Base-by-base conservation (phyloP, 2,329 filamentous ascomycete species). In the Teratosphaeria pseudoeucalypti region DNA sequence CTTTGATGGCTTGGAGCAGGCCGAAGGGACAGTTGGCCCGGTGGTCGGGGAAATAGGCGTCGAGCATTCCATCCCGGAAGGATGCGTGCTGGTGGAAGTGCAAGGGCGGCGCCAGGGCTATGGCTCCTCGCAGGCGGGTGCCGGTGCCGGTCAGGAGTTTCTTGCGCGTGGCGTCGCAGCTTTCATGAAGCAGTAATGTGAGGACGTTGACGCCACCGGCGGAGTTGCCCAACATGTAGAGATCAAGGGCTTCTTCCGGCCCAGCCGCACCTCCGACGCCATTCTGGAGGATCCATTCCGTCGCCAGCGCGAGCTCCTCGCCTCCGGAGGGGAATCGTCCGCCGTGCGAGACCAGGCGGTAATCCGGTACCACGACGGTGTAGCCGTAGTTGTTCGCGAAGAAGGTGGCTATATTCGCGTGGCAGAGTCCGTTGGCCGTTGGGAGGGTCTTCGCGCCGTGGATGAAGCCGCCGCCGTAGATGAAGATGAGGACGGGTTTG, bases 161-260 rank as follows among this genome's bases (percentile, higher is more conserved):
- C 19, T 56, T 57, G 57, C 67, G 58, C 4, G 66, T 66, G 7
- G 54, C 54, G 4, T 58, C 58, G 55, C 66, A 67, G 10, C 56
- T 58, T 10, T 68, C 52, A 12, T 72, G 58, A 2, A 77, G 64
- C 19, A 76, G 64, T 56, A 72, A 77, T 0, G 74, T 76, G 0
- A 70, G 58, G 23, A 70, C 59, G 57, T 77, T 74, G 9, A 75
- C 69, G 26, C 73, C 75, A 9, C 75, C 75, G 1, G 74, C 75
- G 3, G 75, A 76, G 60, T 76, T 76, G 0, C 75, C 75, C 64
- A 77, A 65, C 12, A 76, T 57, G 59, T 72, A 73, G 1, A 77
- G 55, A 58, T 76, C 70, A 32, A 73, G 29, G 29, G 29, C 29
- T 32, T 32, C 29, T 2, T 7, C 64, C 3, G 64, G 65, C 29